Evolutionary conservation across 2,329 filamentous ascomycete species (phyloP).

Genomic region (Zasmidium angulare): DNA sequence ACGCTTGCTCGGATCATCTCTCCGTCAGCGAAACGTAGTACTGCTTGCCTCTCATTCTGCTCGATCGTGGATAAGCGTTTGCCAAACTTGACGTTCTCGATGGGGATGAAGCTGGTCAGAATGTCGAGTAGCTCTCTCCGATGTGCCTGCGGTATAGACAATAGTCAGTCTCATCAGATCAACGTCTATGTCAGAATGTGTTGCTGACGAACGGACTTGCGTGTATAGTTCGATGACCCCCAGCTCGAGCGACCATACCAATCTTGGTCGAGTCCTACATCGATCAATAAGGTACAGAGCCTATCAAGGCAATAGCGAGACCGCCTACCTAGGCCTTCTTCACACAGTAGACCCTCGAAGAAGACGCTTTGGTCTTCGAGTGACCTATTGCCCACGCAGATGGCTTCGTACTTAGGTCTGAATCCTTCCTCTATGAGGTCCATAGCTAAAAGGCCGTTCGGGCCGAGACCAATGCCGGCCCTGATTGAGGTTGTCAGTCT

Average conservation of each 20-base stretch:
- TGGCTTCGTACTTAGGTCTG: background rate
- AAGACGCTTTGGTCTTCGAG: background rate
- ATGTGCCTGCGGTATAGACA: slow-evolving; percentile 36
- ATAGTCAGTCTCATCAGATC: background rate
- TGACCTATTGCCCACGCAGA: background rate
- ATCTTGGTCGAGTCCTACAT: background rate
- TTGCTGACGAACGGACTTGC: background rate
- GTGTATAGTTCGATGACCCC: background rate
- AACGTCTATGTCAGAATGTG: background rate
- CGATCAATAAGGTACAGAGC: background rate
- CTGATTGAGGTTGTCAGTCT: background rate
- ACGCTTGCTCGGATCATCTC: slow-evolving; percentile 39
- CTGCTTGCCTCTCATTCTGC: slow-evolving; percentile 38
- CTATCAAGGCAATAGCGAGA: background rate
- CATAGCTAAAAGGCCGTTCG: background rate
- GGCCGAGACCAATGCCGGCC: background rate
- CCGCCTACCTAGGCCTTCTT: background rate
- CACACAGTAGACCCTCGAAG: background rate
- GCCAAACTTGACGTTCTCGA: slow-evolving; percentile 30
- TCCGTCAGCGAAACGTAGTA: slow-evolving; percentile 39
- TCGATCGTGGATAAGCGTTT: slow-evolving; percentile 31
- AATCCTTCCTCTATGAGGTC: background rate
- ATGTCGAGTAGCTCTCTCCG: slow-evolving; percentile 45
- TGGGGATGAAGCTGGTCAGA: slow-evolving; percentile 47
- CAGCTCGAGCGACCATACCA: background rate